Conservation (phyloP, 371 early-diverging fungal genomes). For the Mortierella sp. region DNA sequence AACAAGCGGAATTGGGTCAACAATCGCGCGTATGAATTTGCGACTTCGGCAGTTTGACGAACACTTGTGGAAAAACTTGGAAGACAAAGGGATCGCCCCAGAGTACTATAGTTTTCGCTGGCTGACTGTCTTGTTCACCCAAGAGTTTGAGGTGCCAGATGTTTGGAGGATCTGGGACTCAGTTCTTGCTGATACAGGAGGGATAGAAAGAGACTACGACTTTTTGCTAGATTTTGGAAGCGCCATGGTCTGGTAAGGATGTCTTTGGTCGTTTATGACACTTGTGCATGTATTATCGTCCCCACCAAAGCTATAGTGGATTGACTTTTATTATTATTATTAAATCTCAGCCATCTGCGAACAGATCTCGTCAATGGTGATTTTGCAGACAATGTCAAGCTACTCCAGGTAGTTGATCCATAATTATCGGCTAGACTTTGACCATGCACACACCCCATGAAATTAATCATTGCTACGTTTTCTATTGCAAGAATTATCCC, state of each 20-base stretch:
- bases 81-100: slow-evolving; percentile 76
- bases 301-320: not conserved
- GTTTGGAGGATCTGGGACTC: slow-evolving; percentile 91
- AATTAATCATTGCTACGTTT: no score
- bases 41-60: slow-evolving; percentile 70
- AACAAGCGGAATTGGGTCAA: slow-evolving; percentile 72
- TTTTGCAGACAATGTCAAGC: slow-evolving; percentile 75
- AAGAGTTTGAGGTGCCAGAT: slow-evolving; percentile 88
- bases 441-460: not conserved
- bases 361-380: slow-evolving; percentile 69
- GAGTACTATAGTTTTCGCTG: slow-evolving; percentile 89
- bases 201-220: slow-evolving; percentile 66
- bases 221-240: slow-evolving; percentile 82
- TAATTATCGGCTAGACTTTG: not conserved
- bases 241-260: slow-evolving; percentile 81
- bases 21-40: slow-evolving; percentile 71
- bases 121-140: slow-evolving; percentile 86
- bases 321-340: not conserved
- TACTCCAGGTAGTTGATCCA: slow-evolving; percentile 66
- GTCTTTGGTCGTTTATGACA: not conserved
- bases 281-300: not conserved
- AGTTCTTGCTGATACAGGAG: slow-evolving; percentile 73
- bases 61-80: slow-evolving; percentile 74
- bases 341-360: slow-evolving; percentile 64
- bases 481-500: slow-evolving; percentile 38